Conservation (phyloP, 1,139 yeast genomes). For the Geotrichum histeridarum region DNA sequence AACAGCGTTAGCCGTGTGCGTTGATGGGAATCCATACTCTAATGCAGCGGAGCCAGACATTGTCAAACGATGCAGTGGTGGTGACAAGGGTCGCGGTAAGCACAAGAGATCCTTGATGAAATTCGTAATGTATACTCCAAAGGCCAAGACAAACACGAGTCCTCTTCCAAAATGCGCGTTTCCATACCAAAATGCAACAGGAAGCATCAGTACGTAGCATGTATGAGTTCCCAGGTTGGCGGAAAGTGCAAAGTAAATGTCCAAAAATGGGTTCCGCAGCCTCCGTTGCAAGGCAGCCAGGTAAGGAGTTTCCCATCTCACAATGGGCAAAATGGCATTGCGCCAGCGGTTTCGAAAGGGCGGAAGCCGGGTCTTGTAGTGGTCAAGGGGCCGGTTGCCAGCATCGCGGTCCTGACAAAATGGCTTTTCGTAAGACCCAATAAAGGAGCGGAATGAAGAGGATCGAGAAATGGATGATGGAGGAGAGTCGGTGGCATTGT, state of each 20-base stretch:
- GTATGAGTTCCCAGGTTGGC: slow-evolving; percentile 93
- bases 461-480: slow-evolving; percentile 21
- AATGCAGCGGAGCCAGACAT: slow-evolving; percentile 82
- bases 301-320: slow-evolving; percentile 62
- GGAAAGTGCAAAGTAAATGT: slow-evolving; percentile 77
- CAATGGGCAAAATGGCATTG: slow-evolving; percentile 49
- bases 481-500: background rate
- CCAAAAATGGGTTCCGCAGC: slow-evolving; percentile 52
- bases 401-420: slow-evolving; percentile 47
- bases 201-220: slow-evolving; percentile 83
- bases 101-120: slow-evolving; percentile 77
- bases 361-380: slow-evolving; percentile 57
- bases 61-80: slow-evolving; percentile 86
- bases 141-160: slow-evolving; percentile 69
- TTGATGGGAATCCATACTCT: slow-evolving; percentile 92
- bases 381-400: slow-evolving; percentile 64
- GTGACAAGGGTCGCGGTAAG: slow-evolving; percentile 86
- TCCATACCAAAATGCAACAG: slow-evolving; percentile 84
- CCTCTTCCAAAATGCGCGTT: slow-evolving; percentile 52
- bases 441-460: slow-evolving; percentile 28
- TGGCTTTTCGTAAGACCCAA: slow-evolving; percentile 30
- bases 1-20: slow-evolving; percentile 91
- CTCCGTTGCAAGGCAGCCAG: slow-evolving; percentile 54
- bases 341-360: slow-evolving; percentile 58
- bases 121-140: slow-evolving; percentile 80